These are phyloP conservation scores for Pseudisothecium myosuroides DNA, from an alignment of 225 moss, liverwort and hornwort species.

Conservation along the genomic window DNA sequence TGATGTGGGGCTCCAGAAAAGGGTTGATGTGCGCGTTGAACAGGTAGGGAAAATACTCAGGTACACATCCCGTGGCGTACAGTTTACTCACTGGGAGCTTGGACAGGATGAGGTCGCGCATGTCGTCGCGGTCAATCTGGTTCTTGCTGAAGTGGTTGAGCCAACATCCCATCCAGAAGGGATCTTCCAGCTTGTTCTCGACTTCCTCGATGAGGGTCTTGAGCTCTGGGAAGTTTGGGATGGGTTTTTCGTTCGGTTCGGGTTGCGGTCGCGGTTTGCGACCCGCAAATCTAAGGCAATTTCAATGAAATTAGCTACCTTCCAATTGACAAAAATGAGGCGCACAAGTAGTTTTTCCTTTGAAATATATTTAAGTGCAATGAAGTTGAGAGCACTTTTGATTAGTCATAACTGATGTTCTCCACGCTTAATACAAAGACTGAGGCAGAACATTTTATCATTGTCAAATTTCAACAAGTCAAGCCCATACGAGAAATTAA, in stretches of 20 bases:
- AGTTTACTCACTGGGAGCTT: conserved; percentile 32
- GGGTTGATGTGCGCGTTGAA: conserved; percentile 34
- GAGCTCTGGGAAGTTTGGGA: background rate
- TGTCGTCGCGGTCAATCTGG: conserved; percentile 15
- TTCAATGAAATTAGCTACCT: background rate
- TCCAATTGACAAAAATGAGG: background rate
- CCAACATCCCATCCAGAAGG: conserved; percentile 20
- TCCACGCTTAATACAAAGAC: background rate
- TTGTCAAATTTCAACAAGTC: background rate
- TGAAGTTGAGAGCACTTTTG: background rate
- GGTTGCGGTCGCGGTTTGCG: conserved; percentile 6
- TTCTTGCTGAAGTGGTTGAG: conserved; percentile 4
- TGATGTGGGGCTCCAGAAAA: conserved; percentile 9
- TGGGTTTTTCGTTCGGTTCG: background rate
- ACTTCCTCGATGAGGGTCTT: background rate
- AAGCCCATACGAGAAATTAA: no score
- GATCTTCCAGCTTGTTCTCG: background rate
- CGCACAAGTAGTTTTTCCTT: rapidly evolving
- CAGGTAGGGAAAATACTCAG: conserved; percentile 13
- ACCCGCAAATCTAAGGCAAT: background rate
- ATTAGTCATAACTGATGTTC: background rate
- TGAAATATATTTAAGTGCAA: background rate
- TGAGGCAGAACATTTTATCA: background rate
- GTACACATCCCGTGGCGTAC: conserved; percentile 22
- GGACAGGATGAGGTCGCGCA: conserved; percentile 37